Conservation (phyloP, 2,329 filamentous ascomycete genomes). For the Bipolaris oryzae region DNA sequence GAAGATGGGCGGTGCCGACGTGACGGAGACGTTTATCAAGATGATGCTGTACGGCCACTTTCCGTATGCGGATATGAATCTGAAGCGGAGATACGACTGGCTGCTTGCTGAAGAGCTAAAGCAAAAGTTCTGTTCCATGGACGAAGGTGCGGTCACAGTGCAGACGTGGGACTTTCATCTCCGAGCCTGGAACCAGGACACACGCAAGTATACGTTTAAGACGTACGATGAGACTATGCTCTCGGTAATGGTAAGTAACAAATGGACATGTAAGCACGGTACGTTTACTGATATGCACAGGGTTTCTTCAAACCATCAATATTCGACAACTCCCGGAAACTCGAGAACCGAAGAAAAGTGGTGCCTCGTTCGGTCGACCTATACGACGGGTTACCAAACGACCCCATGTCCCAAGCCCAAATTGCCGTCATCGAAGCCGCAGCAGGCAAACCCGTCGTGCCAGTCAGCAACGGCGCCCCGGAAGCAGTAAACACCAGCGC, state of each 20-base stretch:
- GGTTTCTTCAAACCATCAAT: conserved; percentile 89
- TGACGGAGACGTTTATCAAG: conserved; percentile 92
- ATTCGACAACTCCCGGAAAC: conserved; percentile 82
- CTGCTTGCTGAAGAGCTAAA: conserved; percentile 94
- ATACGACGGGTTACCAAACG: conserved; percentile 91
- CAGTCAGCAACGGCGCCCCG: conserved; percentile 38
- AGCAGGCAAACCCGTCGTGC: conserved; percentile 44
- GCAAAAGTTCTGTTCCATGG: conserved; percentile 89
- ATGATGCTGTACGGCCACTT: conserved; percentile 98
- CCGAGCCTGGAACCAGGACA: conserved; percentile 84
- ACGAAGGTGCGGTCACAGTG: conserved; percentile 85
- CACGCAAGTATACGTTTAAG: conserved; percentile 93
- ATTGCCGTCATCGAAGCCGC: conserved; percentile 65
- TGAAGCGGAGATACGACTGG: conserved; percentile 88
- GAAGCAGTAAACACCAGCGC: conserved; percentile 38
- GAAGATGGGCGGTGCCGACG: conserved; percentile 90
- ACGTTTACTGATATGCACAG: conserved; percentile 36
- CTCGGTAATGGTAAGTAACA: conserved; percentile 71
- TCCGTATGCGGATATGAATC: conserved; percentile 92
- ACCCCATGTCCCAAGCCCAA: conserved; percentile 86
- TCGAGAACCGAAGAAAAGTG: conserved; percentile 77
- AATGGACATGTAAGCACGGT: no score
- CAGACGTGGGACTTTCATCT: conserved; percentile 90
- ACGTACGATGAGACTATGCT: conserved; percentile 95
- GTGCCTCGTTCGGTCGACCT: conserved; percentile 89